Evolutionary conservation across 2,329 filamentous ascomycete genomes (phyloP), one percentile per base, ranked within the genome.

Genomic region (Acrocalymma vagum): DNA sequence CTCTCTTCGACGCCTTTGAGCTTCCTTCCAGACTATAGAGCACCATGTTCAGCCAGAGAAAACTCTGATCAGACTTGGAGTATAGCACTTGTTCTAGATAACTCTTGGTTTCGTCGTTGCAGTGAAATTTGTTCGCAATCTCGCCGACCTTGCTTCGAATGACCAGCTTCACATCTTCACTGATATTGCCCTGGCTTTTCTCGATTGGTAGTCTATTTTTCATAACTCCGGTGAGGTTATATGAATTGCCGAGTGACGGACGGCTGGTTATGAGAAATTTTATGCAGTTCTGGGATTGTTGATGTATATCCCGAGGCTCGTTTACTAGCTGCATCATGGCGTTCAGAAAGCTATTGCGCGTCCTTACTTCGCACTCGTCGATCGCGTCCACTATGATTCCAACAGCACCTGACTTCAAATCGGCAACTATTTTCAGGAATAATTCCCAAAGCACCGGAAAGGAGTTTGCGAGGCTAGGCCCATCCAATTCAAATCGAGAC

Each of bases 31-130:
- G 42, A 3, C 55, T 51, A n/a, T 58, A 36, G 14, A 73, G 59
- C 6, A 72, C 67, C 24, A 72, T 62, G 15, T 62, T 62, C 14
- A 69, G 54, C 71, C 70, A 74, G 2, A 74, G 61, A 47, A 74
- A 74, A 2, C 58, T 70, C 21, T 62, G 48, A 32, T 69, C 66
- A 14, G 69, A 59, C 36, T 65, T 68, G 2, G 58, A 55, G 31
- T 48, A 53, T 8, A 73, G 46, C 6, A 55, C 30, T 18, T 65
- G 21, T 32, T 63, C 57, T 6, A 72, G 45, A 26, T 62, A 60
- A 5, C 39, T 38, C 33, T 45, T 63, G 10, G 50, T 53, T 9
- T 65, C 51, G 13, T 53, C 44, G 6, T 49, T 29, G 38, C 48
- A 68, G 6, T 50, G 13, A 10, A 51, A 53, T 29, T 53, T 56